Conservation (phyloP, 2,329 filamentous ascomycete genomes). For the Aspergillus jensenii region DNA sequence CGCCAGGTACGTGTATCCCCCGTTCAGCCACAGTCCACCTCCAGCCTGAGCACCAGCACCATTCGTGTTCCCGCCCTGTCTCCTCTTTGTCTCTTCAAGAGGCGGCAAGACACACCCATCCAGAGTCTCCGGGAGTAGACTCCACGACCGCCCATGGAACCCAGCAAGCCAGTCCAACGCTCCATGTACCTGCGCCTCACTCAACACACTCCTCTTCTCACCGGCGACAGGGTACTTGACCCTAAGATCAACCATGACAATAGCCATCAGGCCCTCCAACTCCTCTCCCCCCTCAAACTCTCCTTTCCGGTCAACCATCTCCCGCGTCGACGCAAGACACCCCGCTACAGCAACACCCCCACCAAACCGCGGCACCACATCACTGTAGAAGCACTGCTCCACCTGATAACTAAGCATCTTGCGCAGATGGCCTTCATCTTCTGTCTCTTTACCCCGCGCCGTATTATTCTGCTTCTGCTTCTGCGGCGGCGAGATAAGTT, state of each 20-base stretch:
- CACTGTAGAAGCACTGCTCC: slow-evolving; percentile 65
- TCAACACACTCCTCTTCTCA: slow-evolving; percentile 42
- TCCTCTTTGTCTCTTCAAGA: slow-evolving; percentile 50
- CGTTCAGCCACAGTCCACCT: slow-evolving; percentile 58
- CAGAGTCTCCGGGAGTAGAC: slow-evolving; percentile 24
- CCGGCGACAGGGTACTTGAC: slow-evolving; percentile 55
- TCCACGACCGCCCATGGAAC: slow-evolving; percentile 61
- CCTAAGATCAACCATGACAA: slow-evolving; percentile 58
- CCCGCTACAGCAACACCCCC: slow-evolving; percentile 50
- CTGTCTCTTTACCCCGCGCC: too few relatives aligned
- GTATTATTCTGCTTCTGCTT: slow-evolving; percentile 14
- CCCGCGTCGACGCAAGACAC: slow-evolving; percentile 49
- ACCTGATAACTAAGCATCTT: slow-evolving; percentile 68
- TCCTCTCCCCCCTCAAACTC: slow-evolving; percentile 17
- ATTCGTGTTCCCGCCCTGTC: slow-evolving; percentile 23
- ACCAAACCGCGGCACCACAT: slow-evolving; percentile 53
- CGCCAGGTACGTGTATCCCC: slow-evolving; percentile 68
- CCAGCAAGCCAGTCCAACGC: slow-evolving; percentile 61
- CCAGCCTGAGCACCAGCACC: not conserved
- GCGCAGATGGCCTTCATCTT: slow-evolving; percentile 62
- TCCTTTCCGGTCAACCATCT: not conserved
- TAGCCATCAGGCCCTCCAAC: slow-evolving; percentile 48
- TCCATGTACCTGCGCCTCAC: slow-evolving; percentile 49
- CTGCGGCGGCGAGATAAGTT: slow-evolving; percentile 58
- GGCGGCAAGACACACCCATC: slow-evolving; percentile 49